Evolutionary conservation across 371 early-diverging fungal genomes (phyloP).

Genomic region (Mortierella sp.): DNA sequence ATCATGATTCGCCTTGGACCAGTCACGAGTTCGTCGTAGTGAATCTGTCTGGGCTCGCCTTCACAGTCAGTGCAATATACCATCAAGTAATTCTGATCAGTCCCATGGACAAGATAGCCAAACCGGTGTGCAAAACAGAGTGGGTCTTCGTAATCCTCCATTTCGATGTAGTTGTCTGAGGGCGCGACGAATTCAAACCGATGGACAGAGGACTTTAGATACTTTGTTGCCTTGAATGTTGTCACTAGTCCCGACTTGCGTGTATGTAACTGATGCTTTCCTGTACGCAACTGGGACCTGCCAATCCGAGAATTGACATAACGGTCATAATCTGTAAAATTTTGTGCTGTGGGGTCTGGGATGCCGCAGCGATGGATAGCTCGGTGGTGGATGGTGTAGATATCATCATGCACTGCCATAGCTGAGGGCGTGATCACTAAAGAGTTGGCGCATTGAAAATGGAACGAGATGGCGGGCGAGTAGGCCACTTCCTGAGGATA

Average conservation of each 20-base stretch:
- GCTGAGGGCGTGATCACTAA: conserved; percentile 57
- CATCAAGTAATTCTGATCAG: conserved; percentile 58
- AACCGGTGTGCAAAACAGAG: conserved; percentile 63
- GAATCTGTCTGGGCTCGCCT: conserved; percentile 46
- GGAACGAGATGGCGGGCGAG: conserved; percentile 62
- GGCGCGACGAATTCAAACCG: conserved; percentile 39
- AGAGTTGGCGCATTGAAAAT: conserved; percentile 64
- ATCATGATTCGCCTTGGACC: conserved; percentile 52
- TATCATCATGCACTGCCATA: conserved; percentile 58
- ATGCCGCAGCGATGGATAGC: conserved; percentile 63
- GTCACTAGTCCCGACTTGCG: too few relatives aligned
- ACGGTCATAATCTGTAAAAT: conserved; percentile 4
- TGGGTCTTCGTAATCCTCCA: conserved; percentile 15
- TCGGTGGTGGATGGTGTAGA: conserved; percentile 59
- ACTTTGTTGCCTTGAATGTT: conserved; percentile 56
- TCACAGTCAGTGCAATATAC: conserved; percentile 61
- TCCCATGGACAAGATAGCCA: conserved; percentile 68
- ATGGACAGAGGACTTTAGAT: conserved; percentile 54
- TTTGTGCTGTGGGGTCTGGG: conserved; percentile 7
- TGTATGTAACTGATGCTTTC: conserved; percentile 46
- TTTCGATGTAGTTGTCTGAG: conserved; percentile 28
- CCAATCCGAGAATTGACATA: conserved; percentile 4
- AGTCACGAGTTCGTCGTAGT: conserved; percentile 55
- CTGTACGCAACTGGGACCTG: conserved; percentile 11
- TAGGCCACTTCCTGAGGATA: conserved; percentile 60